Conservation (phyloP, 148 eudicot genomes). For the Beta vulgaris region DNA sequence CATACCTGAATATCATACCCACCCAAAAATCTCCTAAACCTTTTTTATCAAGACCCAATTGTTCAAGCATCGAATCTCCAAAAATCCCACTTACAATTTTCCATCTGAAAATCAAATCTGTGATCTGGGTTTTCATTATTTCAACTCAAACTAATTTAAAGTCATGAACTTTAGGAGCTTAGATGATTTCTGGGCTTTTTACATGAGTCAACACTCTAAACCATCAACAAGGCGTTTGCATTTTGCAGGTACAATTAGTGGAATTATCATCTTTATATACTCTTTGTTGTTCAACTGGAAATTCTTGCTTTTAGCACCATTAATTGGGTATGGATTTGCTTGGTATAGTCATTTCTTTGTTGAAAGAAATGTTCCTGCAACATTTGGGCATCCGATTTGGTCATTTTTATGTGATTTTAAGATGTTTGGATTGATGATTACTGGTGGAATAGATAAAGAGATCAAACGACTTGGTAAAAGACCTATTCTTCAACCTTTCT, state of each 20-base stretch:
- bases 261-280: constrained; percentile 46
- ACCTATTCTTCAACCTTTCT: constrained; percentile 62
- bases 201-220: constrained; percentile 86
- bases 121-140: background rate
- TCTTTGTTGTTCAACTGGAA: constrained; percentile 61
- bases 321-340: constrained; percentile 74
- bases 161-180: constrained; percentile 71
- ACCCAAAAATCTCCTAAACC: background rate
- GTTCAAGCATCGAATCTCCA: background rate
- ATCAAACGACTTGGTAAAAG: constrained; percentile 93
- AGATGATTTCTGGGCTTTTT: constrained; percentile 90
- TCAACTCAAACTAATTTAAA: background rate
- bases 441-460: constrained; percentile 83
- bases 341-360: constrained; percentile 93
- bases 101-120: background rate
- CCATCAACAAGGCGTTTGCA: constrained; percentile 93
- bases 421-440: constrained; percentile 92
- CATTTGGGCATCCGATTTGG: constrained; percentile 92
- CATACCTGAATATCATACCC: no score
- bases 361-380: constrained; percentile 73
- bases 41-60: background rate
- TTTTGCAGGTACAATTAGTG: constrained; percentile 62
- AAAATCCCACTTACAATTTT: background rate
- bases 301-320: constrained; percentile 61
- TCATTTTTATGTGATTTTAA: constrained; percentile 79